phyloP scores from a whole-genome alignment of 495 filamentous ascomycete genomes.

The Penicillium cataractarum region DNA sequence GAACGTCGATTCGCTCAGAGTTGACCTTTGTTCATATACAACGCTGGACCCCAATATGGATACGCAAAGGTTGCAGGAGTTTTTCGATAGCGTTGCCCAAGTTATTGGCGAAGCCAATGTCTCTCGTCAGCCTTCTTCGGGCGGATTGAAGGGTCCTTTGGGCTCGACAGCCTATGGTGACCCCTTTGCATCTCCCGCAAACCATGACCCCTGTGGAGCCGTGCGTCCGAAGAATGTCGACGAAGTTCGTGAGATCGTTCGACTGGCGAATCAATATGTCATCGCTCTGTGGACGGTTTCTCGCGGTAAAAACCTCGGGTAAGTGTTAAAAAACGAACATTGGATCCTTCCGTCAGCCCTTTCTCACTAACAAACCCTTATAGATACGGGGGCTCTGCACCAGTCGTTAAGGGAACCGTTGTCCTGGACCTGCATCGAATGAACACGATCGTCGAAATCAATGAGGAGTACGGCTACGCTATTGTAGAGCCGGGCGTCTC shows the following conservation, averaged over 20 bases:
- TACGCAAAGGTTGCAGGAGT: neutral
- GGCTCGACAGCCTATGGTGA: neutral
- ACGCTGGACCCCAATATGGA: neutral
- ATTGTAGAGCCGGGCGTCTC: neutral
- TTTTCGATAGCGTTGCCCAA: neutral
- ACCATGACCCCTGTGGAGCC: neutral
- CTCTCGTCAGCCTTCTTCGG: neutral
- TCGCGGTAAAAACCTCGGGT: neutral
- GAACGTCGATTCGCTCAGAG: neutral
- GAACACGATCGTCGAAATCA: neutral
- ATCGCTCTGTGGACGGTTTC: neutral
- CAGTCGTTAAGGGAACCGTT: neutral
- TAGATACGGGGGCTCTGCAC: neutral
- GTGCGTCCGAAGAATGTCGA: neutral
- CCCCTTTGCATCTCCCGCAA: neutral
- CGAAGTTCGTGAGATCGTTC: neutral
- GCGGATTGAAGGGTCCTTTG: neutral
- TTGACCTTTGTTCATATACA: neutral
- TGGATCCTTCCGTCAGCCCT: neutral
- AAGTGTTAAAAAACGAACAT: neutral
- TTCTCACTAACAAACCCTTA: neutral
- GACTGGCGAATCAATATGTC: neutral
- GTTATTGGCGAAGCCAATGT: neutral
- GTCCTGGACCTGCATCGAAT: neutral
- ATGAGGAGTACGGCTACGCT: neutral